Conservation (phyloP, 805 yeast genomes). For the Candida orba region DNA sequence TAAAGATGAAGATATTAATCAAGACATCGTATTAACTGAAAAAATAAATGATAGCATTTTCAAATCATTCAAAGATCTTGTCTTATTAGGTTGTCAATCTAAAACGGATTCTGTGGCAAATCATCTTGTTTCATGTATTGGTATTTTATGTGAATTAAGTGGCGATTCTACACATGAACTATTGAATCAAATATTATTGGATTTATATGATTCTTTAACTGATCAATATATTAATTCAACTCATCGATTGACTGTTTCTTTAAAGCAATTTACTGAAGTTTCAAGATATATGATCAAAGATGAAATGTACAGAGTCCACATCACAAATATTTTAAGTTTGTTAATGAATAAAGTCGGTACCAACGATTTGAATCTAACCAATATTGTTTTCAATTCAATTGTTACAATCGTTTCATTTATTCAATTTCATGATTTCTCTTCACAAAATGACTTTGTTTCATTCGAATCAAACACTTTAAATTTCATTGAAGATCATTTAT, state of each 20-base stretch:
- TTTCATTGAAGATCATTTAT: conserved; percentile 60
- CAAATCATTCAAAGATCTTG: conserved; percentile 38
- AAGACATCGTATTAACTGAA: conserved; percentile 22
- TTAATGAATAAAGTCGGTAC: conserved; percentile 79
- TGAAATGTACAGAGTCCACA: conserved; percentile 66
- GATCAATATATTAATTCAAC: conserved; percentile 62
- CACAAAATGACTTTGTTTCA: conserved; percentile 31
- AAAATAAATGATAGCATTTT: conserved; percentile 30
- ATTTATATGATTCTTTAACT: conserved; percentile 68
- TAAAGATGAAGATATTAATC: conserved; percentile 13
- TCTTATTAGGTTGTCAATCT: conserved; percentile 72
- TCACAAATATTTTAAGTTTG: conserved; percentile 64
- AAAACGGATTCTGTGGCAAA: conserved; percentile 52
- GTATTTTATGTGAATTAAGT: conserved; percentile 49
- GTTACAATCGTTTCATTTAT: conserved; percentile 64
- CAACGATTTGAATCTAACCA: conserved; percentile 73
- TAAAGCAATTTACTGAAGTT: conserved; percentile 58
- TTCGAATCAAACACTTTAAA: conserved; percentile 38
- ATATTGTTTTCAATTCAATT: conserved; percentile 59
- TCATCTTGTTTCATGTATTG: conserved; percentile 51
- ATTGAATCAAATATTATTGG: conserved; percentile 50
- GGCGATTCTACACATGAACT: conserved; percentile 38
- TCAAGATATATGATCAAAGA: conserved; percentile 59
- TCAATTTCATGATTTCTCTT: conserved; percentile 57
- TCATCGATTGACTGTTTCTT: conserved; percentile 70